Conservation (phyloP, 768 basidiomycete genomes). For the Suillus tomentosus region DNA sequence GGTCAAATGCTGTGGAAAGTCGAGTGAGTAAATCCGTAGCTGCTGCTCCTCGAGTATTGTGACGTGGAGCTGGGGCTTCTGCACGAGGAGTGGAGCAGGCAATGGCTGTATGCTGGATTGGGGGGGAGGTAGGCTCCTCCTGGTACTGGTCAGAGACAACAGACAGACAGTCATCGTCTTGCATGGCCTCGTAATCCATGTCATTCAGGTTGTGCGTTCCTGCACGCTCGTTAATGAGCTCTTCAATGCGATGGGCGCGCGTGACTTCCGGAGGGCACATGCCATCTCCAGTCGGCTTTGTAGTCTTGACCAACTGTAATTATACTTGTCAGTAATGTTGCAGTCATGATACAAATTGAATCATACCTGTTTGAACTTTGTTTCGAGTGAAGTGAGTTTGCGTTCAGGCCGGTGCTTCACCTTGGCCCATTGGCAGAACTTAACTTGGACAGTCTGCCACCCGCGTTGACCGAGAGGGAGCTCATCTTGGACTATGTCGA, state of each 20-base stretch:
- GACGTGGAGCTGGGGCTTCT: constrained; percentile 13
- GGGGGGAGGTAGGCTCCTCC: not conserved
- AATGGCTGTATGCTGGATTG: constrained; percentile 11
- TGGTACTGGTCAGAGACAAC: not conserved
- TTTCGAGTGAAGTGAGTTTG: constrained; percentile 17
- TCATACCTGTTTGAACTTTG: constrained; percentile 28
- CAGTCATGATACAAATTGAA: not conserved
- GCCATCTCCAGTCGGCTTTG: constrained; percentile 30
- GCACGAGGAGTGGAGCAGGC: not conserved
- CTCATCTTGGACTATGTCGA: constrained; percentile 5
- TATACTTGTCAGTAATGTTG: not conserved
- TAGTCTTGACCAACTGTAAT: constrained; percentile 22
- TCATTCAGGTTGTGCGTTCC: constrained; percentile 25
- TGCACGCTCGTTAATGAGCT: constrained; percentile 25
- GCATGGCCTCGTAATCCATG: constrained; percentile 14
- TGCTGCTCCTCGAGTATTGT: constrained; percentile 11
- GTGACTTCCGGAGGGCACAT: constrained; percentile 24
- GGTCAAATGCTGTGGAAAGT: constrained; percentile 30
- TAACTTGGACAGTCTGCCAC: not conserved
- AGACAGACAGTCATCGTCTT: not conserved
- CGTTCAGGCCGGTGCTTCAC: not conserved
- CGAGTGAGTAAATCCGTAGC: constrained; percentile 23
- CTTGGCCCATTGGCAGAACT: constrained; percentile 10
- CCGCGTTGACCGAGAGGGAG: constrained; percentile 10
- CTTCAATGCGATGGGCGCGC: constrained; percentile 28